phyloP scores from a whole-genome alignment of 768 basidiomycete genomes.

The Lentinus brumalis region DNA sequence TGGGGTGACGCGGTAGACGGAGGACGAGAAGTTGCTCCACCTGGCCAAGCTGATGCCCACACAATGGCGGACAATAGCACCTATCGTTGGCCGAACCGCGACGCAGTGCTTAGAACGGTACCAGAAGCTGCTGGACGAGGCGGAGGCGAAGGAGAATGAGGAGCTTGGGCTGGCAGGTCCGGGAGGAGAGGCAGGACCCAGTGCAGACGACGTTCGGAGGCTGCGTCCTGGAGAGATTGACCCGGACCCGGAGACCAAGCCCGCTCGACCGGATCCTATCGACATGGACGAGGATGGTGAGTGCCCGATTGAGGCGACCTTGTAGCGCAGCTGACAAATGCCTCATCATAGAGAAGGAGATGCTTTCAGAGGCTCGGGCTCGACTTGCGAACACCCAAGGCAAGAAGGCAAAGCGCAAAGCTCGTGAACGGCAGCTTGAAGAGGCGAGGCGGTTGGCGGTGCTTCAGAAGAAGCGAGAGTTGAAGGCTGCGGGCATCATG shows the following conservation, averaged over 20 bases:
- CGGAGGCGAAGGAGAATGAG: conserved; percentile 94
- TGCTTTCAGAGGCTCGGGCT: conserved; percentile 98
- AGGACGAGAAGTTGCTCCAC: conserved; percentile 98
- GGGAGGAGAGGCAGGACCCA: conserved; percentile 74
- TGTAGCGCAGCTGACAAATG: conserved; percentile 3
- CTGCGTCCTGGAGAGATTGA: conserved; percentile 97
- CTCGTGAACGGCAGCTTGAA: conserved; percentile 94
- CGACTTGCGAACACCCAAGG: conserved; percentile 98
- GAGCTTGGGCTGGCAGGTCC: conserved; percentile 91
- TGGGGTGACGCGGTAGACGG: conserved; percentile 55
- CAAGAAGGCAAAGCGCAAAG: conserved; percentile 99
- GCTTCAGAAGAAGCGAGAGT: conserved; percentile 94
- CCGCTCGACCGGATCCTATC: conserved; percentile 97
- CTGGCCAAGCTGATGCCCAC: conserved; percentile 99
- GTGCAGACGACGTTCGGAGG: conserved; percentile 89
- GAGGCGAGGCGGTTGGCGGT: conserved; percentile 94
- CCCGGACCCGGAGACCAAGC: conserved; percentile 98
- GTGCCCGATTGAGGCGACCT: conserved; percentile 20
- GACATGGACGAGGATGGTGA: conserved; percentile 99
- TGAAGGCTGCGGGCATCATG: conserved; percentile 99
- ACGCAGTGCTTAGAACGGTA: conserved; percentile 98
- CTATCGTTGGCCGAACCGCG: conserved; percentile 96
- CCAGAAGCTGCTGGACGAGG: conserved; percentile 96
- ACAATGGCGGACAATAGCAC: conserved; percentile 99
- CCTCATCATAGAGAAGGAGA: conserved; percentile 83